Conservation (phyloP, 768 basidiomycete genomes). For the Baorangia bicolor region DNA sequence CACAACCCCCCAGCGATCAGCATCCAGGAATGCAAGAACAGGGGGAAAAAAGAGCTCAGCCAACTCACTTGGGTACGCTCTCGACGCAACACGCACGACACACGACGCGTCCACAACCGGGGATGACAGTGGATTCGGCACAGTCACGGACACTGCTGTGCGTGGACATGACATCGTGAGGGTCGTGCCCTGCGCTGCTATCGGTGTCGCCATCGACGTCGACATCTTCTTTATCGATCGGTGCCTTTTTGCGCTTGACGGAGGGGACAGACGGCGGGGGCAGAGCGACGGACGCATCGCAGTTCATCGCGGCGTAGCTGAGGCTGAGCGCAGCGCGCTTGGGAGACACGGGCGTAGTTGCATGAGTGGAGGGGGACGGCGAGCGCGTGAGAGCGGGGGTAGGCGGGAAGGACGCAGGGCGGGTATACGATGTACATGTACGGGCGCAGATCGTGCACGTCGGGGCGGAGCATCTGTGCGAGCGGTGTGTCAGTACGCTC, state of each 20-base stretch:
- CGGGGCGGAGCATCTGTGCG: conserved; percentile 32
- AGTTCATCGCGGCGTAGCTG: conserved; percentile 24
- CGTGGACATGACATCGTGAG: neutral
- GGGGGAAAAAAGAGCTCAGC: neutral
- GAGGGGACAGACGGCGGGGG: neutral
- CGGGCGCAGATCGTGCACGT: conserved; percentile 39
- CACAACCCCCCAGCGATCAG: conserved; percentile 5
- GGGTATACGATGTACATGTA: conserved; percentile 35
- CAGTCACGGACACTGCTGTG: conserved; percentile 3
- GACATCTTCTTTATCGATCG: conserved; percentile 21
- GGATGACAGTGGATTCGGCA: conserved; percentile 15
- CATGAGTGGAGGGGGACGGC: conserved; percentile 25
- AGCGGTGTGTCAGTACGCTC: conserved; percentile 6
- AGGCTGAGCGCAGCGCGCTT: conserved; percentile 29
- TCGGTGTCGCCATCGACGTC: conserved; percentile 8
- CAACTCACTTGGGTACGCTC: conserved; percentile 35
- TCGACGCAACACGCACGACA: conserved; percentile 38
- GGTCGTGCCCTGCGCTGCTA: neutral
- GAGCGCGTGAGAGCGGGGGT: conserved; percentile 38
- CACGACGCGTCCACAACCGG: conserved; percentile 37
- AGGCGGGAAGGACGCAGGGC: conserved; percentile 34
- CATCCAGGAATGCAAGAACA: neutral
- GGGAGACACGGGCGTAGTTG: conserved; percentile 21
- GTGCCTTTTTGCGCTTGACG: conserved; percentile 30
- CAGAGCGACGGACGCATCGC: conserved; percentile 1